Percentiles rank a stretch among this genome's conserved stretches.
phyloP scores from a whole-genome alignment of 768 basidiomycete species.

The Tulasnella sp. region DNA sequence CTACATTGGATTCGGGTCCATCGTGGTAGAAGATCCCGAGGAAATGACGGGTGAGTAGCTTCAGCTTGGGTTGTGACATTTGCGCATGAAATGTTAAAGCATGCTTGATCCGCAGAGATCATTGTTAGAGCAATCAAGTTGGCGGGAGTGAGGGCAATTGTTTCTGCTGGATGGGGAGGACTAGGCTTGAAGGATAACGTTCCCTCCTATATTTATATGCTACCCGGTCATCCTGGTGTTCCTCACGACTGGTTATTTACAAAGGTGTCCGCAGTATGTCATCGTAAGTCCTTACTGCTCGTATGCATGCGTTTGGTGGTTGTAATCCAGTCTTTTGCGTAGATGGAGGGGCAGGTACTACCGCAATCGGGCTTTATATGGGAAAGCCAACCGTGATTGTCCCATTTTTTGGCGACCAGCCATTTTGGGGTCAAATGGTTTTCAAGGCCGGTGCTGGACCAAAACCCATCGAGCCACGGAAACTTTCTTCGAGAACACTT shows the following conservation, averaged over 20 bases:
- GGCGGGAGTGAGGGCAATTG: constrained; percentile 45
- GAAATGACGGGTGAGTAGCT: constrained; percentile 35
- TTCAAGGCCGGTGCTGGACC: constrained; percentile 49
- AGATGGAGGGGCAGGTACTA: constrained; percentile 52
- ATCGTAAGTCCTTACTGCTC: constrained; percentile 28
- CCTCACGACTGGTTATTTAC: constrained; percentile 61
- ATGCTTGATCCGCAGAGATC: constrained; percentile 36
- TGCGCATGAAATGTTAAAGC: constrained; percentile 4
- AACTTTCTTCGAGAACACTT: constrained; percentile 37
- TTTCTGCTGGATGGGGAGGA: constrained; percentile 58
- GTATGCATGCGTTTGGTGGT: no score
- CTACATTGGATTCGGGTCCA: constrained; percentile 53
- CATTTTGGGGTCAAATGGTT: constrained; percentile 42
- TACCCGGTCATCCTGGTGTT: constrained; percentile 36
- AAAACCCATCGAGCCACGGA: constrained; percentile 42
- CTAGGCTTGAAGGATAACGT: constrained; percentile 39
- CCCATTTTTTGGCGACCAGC: constrained; percentile 55
- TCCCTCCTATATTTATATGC: constrained; percentile 45
- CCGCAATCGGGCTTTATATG: constrained; percentile 46
- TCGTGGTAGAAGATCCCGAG: constrained; percentile 43
- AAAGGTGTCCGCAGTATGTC: constrained; percentile 45
- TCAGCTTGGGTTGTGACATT: neutral
- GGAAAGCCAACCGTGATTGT: constrained; percentile 49
- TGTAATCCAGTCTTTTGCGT: no score
- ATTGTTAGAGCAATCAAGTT: constrained; percentile 45